Percentiles rank a stretch among this genome's conserved stretches.
phyloP scores from a whole-genome alignment of 305 asterid species.

The Lippia alba region DNA sequence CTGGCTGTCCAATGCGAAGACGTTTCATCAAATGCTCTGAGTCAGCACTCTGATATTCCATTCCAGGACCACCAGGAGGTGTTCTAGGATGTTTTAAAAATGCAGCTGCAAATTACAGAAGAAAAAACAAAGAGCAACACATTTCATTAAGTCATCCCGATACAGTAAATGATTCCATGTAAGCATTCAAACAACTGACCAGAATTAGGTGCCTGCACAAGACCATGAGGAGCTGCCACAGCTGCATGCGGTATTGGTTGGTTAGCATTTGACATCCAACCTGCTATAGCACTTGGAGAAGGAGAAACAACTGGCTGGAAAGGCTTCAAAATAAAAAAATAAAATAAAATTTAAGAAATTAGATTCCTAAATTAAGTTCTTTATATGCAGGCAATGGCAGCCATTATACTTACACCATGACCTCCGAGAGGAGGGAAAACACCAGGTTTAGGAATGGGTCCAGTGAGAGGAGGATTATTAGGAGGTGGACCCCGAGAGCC shows the following conservation, averaged over 20 bases:
- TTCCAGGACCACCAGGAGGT: constrained; percentile 80
- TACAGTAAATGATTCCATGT: constrained; percentile 3
- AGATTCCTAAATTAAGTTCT: constrained; percentile 30
- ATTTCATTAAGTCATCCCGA: constrained; percentile 22
- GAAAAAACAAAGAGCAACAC: not conserved
- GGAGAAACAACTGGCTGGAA: constrained; percentile 94
- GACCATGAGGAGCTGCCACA: constrained; percentile 79
- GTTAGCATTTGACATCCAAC: constrained; percentile 95
- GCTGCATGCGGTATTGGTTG: constrained; percentile 83
- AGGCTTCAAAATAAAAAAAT: constrained; percentile 49
- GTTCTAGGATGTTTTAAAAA: constrained; percentile 80
- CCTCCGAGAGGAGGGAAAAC: constrained; percentile 63
- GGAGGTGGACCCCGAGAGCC: constrained; percentile 57
- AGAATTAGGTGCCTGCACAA: constrained; percentile 79
- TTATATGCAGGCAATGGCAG: constrained; percentile 22
- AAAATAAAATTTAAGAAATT: constrained; percentile 10
- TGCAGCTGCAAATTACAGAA: constrained; percentile 53
- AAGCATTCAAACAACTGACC: constrained; percentile 56
- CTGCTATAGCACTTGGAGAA: constrained; percentile 87
- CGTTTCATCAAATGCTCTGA: constrained; percentile 97
- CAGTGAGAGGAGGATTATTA: constrained; percentile 52
- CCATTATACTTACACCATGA: constrained; percentile 52
- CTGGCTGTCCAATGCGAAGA: constrained; percentile 84
- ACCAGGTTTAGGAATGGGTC: constrained; percentile 60
- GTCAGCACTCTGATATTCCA: constrained; percentile 93